phyloP scores from a whole-genome alignment of 1,284 basidiomycete species.

The Flammula alnicola region DNA sequence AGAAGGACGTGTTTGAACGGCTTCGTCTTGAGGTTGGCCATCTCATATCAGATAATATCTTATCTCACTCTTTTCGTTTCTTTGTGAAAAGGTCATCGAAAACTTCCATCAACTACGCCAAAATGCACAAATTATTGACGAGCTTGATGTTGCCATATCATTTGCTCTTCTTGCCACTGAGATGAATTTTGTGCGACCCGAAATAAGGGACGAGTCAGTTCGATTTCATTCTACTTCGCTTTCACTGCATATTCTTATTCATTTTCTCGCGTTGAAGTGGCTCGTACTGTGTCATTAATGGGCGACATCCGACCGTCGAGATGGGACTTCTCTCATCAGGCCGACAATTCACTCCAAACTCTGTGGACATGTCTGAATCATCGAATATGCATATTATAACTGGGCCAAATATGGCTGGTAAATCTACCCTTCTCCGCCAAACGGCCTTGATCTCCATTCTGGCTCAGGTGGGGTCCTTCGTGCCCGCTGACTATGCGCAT shows the following conservation, averaged over 20 bases:
- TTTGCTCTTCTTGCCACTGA: constrained; percentile 87
- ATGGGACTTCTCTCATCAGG: constrained; percentile 79
- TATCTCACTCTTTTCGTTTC: constrained; percentile 4
- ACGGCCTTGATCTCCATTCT: constrained; percentile 90
- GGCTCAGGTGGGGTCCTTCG: constrained; percentile 92
- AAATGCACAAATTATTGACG: constrained; percentile 85
- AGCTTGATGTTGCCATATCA: constrained; percentile 84
- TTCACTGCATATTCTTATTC: background rate
- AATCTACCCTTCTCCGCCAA: constrained; percentile 93
- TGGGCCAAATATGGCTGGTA: constrained; percentile 96
- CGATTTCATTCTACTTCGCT: background rate
- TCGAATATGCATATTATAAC: constrained; percentile 84
- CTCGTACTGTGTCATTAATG: constrained; percentile 73
- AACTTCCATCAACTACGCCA: constrained; percentile 61
- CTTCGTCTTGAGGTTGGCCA: constrained; percentile 67
- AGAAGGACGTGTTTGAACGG: constrained; percentile 72
- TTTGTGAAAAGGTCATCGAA: constrained; percentile 69
- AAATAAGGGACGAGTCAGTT: constrained; percentile 71
- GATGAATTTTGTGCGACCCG: constrained; percentile 77
- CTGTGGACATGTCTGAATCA: constrained; percentile 61
- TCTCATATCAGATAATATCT: constrained; percentile 4
- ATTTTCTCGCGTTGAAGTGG: constrained; percentile 44
- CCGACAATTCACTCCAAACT: constrained; percentile 85
- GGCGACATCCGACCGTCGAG: constrained; percentile 94
- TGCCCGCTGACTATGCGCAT: constrained; percentile 81